phyloP scores from a whole-genome alignment of 75 land plant species.

The Gnetum montanum region DNA sequence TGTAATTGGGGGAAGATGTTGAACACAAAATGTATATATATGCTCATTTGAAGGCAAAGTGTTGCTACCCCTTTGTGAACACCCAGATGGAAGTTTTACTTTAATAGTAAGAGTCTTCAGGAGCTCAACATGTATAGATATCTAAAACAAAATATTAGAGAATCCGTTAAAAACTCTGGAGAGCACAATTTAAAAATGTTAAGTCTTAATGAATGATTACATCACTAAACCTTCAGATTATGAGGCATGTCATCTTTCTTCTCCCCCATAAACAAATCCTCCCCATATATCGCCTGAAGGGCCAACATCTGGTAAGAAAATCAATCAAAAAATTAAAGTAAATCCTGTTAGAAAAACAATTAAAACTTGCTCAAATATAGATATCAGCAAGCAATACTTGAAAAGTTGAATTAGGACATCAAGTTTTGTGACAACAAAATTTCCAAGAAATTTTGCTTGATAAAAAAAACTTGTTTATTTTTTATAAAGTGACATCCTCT shows the following conservation, averaged over 20 bases:
- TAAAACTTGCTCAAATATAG: not conserved
- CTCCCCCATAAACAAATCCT: constrained; percentile 30
- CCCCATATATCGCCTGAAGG: constrained; percentile 73
- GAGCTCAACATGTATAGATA: constrained; percentile 47
- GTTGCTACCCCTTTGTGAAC: not conserved
- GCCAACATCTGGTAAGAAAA: constrained; percentile 78
- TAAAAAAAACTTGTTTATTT: not conserved
- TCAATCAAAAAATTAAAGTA: too few relatives aligned
- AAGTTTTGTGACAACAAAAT: not conserved
- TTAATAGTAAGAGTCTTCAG: constrained; percentile 32
- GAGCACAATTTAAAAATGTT: not conserved
- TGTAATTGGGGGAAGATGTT: constrained; percentile 57
- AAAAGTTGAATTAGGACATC: not conserved
- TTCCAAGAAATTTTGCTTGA: not conserved
- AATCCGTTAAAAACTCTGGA: not conserved
- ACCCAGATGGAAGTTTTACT: constrained; percentile 28
- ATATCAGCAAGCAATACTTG: too few relatives aligned
- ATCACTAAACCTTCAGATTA: constrained; percentile 41
- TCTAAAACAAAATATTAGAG: constrained; percentile 26
- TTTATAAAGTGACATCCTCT: too few relatives aligned
- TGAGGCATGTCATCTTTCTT: constrained; percentile 17
- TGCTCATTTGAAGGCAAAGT: constrained; percentile 7
- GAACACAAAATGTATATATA: constrained; percentile 41
- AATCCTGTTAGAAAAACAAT: constrained; percentile 3
- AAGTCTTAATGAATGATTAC: not conserved